Evolutionary conservation across 202 grass and related monocot species (phyloP), one percentile per base, ranked within the genome.

Genomic region (Digitaria exilis): DNA sequence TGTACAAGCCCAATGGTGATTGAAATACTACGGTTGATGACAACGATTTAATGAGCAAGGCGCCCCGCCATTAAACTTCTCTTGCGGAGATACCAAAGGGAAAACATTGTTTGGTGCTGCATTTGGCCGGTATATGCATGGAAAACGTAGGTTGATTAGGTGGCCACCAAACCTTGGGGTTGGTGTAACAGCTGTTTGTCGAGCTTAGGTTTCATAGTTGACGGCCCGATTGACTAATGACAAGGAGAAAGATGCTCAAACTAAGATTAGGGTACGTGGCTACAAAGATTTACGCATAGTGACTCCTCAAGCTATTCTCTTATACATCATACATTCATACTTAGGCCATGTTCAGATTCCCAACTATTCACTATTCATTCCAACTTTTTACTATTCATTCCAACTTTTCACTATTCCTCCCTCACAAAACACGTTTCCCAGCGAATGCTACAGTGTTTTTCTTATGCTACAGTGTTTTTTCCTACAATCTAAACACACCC

Each of bases 81-180:
- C 50, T 75, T 12, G 50, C 25, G 59, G 59, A 34, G 30, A 75
- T n/a, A 56, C 49, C 50, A 32, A 39, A 24, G 19, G 9, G 3
- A 12, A 52, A 60, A 18, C 31, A 7, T 26, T 34, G 44, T 65
- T 66, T 67, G 61, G 30, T 25, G 76, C n/a, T 65, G 11, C 19
- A 3, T 50, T 51, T 65, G 12, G 45, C 16, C 44, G 9, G 61
- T 29, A 66, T 29, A 25, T 39, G 29, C 77, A 25, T 19, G 45
- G 61, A 67, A 77, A 67, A 35, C 28, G 8, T 25, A 21, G 4
- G 46, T 22, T 17, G 45, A 39, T 66, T 80, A 54, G 77, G 77
- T 79, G 75, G 26, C 37, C 42, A 64, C 57, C 26, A 78, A 78
- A 78, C 75, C 26, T 45, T n/a, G 75, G 24, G 25, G 41, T 64